Evolutionary conservation across 495 filamentous ascomycete genomes (phyloP).

Genomic region (Margaritispora aquatica): DNA sequence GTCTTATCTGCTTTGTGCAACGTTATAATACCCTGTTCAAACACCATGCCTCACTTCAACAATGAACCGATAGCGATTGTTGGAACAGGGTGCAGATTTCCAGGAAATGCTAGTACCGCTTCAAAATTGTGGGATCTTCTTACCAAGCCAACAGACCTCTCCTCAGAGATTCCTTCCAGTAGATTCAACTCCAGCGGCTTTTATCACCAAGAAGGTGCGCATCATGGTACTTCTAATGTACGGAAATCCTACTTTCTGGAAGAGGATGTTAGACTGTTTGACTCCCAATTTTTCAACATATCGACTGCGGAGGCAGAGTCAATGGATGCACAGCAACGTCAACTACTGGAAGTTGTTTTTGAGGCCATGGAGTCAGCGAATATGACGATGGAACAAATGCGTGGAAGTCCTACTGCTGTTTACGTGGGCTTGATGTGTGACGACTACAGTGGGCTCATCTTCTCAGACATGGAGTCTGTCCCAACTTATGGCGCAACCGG

Average conservation of each 20-base stretch:
- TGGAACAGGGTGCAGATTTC: conserved; percentile 55
- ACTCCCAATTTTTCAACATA: conserved; percentile 55
- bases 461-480: conserved; percentile 30
- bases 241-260: conserved; percentile 38
- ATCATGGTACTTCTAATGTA: conserved; percentile 12
- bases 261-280: conserved; percentile 48
- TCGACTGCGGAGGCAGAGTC: conserved; percentile 47
- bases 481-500: conserved; percentile 30
- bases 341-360: conserved; percentile 50
- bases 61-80: conserved; percentile 51
- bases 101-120: conserved; percentile 44
- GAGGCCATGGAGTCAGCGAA: conserved; percentile 52
- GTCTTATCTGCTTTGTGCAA: neutral
- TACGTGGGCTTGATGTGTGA: conserved; percentile 28
- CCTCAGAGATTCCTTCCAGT: conserved; percentile 34
- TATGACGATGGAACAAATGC: conserved; percentile 23
- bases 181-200: conserved; percentile 44
- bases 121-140: conserved; percentile 54
- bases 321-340: conserved; percentile 53
- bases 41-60: neutral
- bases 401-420: conserved; percentile 25
- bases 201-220: conserved; percentile 35
- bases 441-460: conserved; percentile 30
- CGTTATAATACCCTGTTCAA: neutral
- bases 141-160: conserved; percentile 4